Base-by-base conservation (phyloP, 2,329 filamentous ascomycete species). In the Arthrobotrys sinensis region DNA sequence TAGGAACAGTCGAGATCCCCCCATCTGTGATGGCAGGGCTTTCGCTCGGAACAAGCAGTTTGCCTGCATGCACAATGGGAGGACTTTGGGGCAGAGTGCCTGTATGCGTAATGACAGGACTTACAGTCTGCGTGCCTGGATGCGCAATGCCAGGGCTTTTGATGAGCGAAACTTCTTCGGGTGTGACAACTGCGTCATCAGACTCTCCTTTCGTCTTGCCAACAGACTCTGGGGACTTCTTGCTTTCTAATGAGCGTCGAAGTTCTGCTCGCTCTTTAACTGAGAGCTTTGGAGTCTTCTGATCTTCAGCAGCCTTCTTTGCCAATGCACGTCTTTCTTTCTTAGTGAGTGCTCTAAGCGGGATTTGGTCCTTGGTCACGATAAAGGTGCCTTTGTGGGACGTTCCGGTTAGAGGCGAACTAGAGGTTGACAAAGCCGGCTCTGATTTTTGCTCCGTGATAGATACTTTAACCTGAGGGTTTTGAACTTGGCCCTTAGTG, bases 231-330 rank as follows among this genome's bases (percentile, higher is more conserved):
- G 66, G 38, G 1, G 38, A 24, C n/a, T 72, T 71, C 55, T 63
- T 63, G 21, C 7, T 45, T 10, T 46, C 67, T 14, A 36, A n/a
- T 3, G 43, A 45, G 12, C 53, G 63, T 14, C 63, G 53, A 11
- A 24, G n/a, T n/a, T 48, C 65, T 36, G 65, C 64, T 43, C 65
- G 32, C 34, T 76, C 72, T 36, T 76, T 69, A 7, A 69, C 43
- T 4, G 65, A 65, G 5, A 65, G 43, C 28, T 76, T 69, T 1
- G 62, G 40, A 19, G 16, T n/a, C 24, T 67, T 53, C 34, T 40
- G 16, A 34, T 62, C 60, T 6, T 38, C 50, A 1, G 52, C 53
- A 12, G 28, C 34, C 32, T 67, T 45, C 24, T 46, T 63, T 12
- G 64, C 70, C 21, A 60, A 19, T 28, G 69, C 60, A 16, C 52